Base-by-base conservation (phyloP, 768 basidiomycete species). In the Lactarius sp. region DNA sequence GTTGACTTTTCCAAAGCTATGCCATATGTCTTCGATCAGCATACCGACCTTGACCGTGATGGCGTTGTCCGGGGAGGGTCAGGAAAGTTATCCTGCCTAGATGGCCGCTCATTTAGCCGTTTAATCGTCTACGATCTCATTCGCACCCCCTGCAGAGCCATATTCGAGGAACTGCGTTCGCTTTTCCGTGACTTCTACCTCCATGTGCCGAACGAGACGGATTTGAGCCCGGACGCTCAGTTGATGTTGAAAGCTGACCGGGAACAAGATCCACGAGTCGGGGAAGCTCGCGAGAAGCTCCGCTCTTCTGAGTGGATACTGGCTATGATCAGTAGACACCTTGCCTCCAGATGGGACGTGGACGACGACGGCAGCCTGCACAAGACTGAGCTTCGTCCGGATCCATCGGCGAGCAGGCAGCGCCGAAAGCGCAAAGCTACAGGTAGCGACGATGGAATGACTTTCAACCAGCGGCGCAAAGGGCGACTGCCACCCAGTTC, bases 281-380 rank as follows among this genome's bases (percentile, higher is more conserved):
- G 37, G 33, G 46, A 58, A 10, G 56, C 56, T 22, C 36, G 22
- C 7, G 13, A 31, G 34, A 59, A 52, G 42, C 51, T 52, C 9
- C n/a, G 18, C 5, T 60, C 59, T 22, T 44, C 51, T 0, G 1
- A 44, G 34, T 52, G 27, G 52, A 6, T 52, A 13, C 53, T 52
- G 51, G 39, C n/a, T 4, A 14, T 60, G 16, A n/a, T 60, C 1
- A 44, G 44, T 18, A n/a, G 27, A 7, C 41, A 60, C 50, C 31
- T 60, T 6, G 37, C 51, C 16, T 41, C 49, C 1, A 27, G 16
- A 6, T 67, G 66, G 39, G 59, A 61, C 16, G 9, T 34, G 8
- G 47, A 20, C 20, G 61, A 67, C 16, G 47, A 47, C 1, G n/a
- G 36, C 8, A 42, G n/a, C 13, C 39, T 10, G 6, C 18, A 12